Base-by-base conservation (phyloP, 495 filamentous ascomycete genomes). In the Collariella sp. region DNA sequence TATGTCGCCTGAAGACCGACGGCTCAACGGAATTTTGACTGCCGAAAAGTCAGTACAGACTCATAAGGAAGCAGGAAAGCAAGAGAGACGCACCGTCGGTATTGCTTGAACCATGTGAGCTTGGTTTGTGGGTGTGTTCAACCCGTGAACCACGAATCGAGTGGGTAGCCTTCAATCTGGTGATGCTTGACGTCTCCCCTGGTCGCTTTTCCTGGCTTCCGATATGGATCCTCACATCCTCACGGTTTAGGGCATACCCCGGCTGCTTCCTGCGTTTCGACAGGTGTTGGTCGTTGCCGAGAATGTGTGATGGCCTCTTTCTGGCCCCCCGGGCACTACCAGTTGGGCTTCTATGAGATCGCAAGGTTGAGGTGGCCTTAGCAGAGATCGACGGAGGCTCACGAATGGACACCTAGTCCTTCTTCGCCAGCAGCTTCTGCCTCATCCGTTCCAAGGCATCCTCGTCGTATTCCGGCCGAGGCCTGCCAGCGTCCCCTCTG, bases 131-230 rank as follows among this genome's bases (percentile, higher is more conserved):
- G n/a, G n/a, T 13, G 5, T 18, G 11, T n/a, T 38, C 29, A 13
- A 10, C 16, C 20, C 36, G 29, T 22, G 35, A 41, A 3, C 9
- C 19, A 36, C 6, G 38, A 22, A 15, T 44, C 13, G 26, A 41
- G 33, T 35, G 34, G 16, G 24, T 22, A 4, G 24, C n/a, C 5
- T 29, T 52, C 6, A 36, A 35, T 5, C 33, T 60, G 36, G 23
- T 13, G 5, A 48, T 31, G 16, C 46, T 63, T 1, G 62, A 61
- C 24, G 44, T 58, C 18, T 50, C 45, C 31, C 58, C 65, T 24
- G 64, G 56, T 2, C 54, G 55, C 46, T 64, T 69, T 34, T 68
- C 68, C 48, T 68, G 70, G 41, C 65, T 72, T 5, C 71, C 71
- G 41, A 75, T 62, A 33, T 59, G 70, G 16, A 75, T 65, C 40